Conservation (phyloP, 345 rosid genomes). For the Microthlaspi erraticum region DNA sequence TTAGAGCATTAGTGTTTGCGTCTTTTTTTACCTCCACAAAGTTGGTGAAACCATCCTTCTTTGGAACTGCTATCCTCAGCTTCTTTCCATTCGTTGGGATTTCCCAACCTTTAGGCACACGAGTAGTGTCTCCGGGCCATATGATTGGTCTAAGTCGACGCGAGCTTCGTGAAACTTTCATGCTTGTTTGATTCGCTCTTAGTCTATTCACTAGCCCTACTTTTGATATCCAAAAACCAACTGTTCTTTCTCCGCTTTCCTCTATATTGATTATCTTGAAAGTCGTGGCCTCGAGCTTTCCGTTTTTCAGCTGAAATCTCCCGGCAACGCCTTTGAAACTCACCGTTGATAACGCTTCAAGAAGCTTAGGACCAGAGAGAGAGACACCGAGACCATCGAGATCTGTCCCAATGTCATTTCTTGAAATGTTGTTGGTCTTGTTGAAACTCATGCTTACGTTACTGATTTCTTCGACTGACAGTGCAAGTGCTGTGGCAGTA, state of each 20-base stretch:
- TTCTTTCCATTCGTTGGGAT: conserved; percentile 50
- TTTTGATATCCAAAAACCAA: conserved; percentile 59
- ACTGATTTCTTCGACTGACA: conserved; percentile 51
- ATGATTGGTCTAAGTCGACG: conserved; percentile 33
- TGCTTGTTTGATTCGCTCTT: conserved; percentile 5
- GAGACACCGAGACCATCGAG: conserved; percentile 52
- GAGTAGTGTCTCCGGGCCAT: conserved; percentile 39
- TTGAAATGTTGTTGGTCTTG: conserved; percentile 25
- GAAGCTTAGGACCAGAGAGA: conserved; percentile 50
- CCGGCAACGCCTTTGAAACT: conserved; percentile 57
- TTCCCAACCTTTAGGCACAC: conserved; percentile 56
- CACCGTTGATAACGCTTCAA: conserved; percentile 41
- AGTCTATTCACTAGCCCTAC: conserved; percentile 41
- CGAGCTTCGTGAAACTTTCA: not conserved
- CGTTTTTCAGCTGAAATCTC: conserved; percentile 45
- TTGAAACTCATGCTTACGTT: conserved; percentile 34
- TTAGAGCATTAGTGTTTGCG: conserved; percentile 15
- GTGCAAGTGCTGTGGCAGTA: conserved; percentile 55
- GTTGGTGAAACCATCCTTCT: conserved; percentile 45
- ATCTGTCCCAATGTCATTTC: conserved; percentile 34
- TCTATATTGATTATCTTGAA: conserved; percentile 58
- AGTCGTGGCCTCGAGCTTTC: conserved; percentile 44
- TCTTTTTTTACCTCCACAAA: conserved; percentile 51
- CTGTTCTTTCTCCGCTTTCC: conserved; percentile 44
- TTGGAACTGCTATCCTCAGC: conserved; percentile 58